Evolutionary conservation across 805 yeast species (phyloP).

Genomic region (Ogataea sp.): DNA sequence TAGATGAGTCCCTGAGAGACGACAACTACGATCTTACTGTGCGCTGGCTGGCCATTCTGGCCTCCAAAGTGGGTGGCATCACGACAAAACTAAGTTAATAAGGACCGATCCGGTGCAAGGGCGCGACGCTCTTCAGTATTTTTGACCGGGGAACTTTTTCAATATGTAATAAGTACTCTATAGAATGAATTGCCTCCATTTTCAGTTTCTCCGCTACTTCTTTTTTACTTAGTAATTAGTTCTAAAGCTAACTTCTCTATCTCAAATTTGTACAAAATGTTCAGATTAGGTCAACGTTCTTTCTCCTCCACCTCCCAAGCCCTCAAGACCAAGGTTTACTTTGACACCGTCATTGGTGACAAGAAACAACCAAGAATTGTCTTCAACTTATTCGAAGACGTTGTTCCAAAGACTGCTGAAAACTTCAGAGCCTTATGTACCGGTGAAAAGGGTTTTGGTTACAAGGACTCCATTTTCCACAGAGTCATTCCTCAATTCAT

Average conservation of each 20-base stretch:
- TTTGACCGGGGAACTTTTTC: not conserved
- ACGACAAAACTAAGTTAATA: constrained; percentile 13
- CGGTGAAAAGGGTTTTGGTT: constrained; percentile 89
- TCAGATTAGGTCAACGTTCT: constrained; percentile 31
- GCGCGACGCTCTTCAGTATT: too few relatives aligned
- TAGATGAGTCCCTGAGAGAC: constrained; percentile 45
- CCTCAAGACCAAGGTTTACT: constrained; percentile 46
- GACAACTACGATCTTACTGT: constrained; percentile 35
- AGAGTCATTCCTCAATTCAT: constrained; percentile 93
- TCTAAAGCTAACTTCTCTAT: not conserved
- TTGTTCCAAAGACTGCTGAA: constrained; percentile 92
- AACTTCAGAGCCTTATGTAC: constrained; percentile 91
- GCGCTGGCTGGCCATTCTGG: constrained; percentile 36
- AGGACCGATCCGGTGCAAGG: too few relatives aligned
- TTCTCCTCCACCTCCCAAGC: constrained; percentile 40
- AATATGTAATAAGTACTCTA: not conserved
- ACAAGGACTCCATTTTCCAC: constrained; percentile 83
- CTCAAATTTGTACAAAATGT: constrained; percentile 1
- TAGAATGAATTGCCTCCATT: too few relatives aligned
- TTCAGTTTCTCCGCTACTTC: too few relatives aligned
- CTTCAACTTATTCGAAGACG: constrained; percentile 84
- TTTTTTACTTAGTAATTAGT: too few relatives aligned
- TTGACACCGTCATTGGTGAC: constrained; percentile 51
- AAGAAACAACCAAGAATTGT: constrained; percentile 46
- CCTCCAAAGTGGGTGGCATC: constrained; percentile 21